phyloP scores from a whole-genome alignment of 2,329 filamentous ascomycete genomes.

The Pochonia chlamydosporia region DNA sequence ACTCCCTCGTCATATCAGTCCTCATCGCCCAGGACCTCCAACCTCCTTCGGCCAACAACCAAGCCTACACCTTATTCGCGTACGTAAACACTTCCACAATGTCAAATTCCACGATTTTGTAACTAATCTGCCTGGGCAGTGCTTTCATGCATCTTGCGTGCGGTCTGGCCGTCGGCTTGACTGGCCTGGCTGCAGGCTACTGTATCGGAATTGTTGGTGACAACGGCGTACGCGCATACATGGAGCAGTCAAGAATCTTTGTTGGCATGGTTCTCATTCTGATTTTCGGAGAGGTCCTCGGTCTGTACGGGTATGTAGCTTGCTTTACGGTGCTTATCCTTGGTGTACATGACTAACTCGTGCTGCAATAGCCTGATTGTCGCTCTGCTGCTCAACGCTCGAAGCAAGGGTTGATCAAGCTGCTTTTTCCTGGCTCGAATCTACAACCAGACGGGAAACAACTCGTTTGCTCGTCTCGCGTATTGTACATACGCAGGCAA shows the following conservation, averaged over 20 bases:
- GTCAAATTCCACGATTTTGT: background rate
- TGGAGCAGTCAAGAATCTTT: conserved; percentile 93
- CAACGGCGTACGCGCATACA: conserved; percentile 87
- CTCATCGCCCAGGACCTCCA: conserved; percentile 87
- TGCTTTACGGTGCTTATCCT: too few species aligned
- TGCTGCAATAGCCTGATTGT: conserved; percentile 67
- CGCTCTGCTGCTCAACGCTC: conserved; percentile 87
- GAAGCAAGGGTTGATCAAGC: conserved; percentile 54
- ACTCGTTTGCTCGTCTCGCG: background rate
- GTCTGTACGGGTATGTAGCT: conserved; percentile 79
- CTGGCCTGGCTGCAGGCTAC: conserved; percentile 90
- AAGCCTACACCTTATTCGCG: conserved; percentile 84
- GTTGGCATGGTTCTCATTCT: conserved; percentile 98
- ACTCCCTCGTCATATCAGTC: conserved; percentile 93
- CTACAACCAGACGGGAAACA: background rate
- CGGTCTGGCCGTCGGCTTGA: conserved; percentile 84
- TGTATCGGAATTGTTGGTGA: conserved; percentile 95
- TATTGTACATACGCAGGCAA: conserved; percentile 13
- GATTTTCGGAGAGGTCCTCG: conserved; percentile 96
- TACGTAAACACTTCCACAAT: conserved; percentile 35
- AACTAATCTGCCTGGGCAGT: conserved; percentile 34
- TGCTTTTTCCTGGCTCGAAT: background rate
- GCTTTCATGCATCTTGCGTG: conserved; percentile 92
- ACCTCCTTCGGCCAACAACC: conserved; percentile 53
- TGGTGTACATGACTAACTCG: conserved; percentile 1